Base-by-base conservation (phyloP, 306 rosid species). In the Sophora flavescens region DNA sequence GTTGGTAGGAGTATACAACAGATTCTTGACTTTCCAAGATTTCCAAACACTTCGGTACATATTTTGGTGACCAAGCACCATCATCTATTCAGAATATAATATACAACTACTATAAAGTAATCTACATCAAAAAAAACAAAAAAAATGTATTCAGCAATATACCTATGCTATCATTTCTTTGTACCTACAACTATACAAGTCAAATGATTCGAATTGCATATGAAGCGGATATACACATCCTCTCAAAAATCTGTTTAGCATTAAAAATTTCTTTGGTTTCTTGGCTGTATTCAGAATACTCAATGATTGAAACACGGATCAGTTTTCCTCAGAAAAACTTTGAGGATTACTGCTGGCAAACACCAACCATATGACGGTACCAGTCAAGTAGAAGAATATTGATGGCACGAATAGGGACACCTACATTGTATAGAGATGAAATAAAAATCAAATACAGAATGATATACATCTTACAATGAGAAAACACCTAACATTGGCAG, bases 321-420 rank as follows among this genome's bases (percentile, higher is more conserved):
- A 90, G 63, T 88, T 85, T 57, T 56, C 66, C 78, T 88, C 83
- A 2, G 90, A 83, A 83, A 95, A 95, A 79, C 75, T 85, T 79
- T 86, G 97, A 80, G 97, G 97, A 87, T 90, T 89, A 72, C 99
- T 92, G 92, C 97, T 95, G 74, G 97, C 99, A 14, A 95, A 92
- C 28, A 16, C 84, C 84, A 95, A 86, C 99, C 99, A 95, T 72
- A 92, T 68, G 4, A 85, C 60, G 1, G 96, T 89, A 35, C 99
- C 99, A 44, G 90, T 87, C 89, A 95, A 76, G 87, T 95, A 95
- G 93, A 95, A 95, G 91, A 95, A 89, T 90, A 95, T 84, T 18
- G 99, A 95, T 14, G 97, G 99, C 2, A 86, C 91, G 80, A 92
- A 95, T 70, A 96, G 88, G 63, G 99, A 91, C 11, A 88, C 72